Conservation (phyloP, 192 early-diverging fungal genomes). For the Powellomyces hirtus region DNA sequence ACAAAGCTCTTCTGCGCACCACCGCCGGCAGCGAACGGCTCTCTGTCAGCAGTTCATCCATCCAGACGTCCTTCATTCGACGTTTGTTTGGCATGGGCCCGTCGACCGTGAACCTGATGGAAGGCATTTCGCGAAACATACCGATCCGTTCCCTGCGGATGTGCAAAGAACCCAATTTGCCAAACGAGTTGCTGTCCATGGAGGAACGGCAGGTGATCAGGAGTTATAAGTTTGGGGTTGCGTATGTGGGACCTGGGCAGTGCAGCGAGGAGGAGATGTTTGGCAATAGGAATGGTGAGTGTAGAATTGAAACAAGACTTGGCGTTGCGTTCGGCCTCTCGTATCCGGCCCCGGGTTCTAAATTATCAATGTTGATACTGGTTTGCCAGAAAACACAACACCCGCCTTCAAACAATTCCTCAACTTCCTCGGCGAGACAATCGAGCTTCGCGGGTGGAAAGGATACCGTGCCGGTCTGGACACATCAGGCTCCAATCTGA, state of each 20-base stretch:
- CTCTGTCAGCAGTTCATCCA: slow-evolving; percentile 36
- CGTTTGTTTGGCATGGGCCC: slow-evolving; percentile 47
- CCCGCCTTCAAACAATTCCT: slow-evolving; percentile 63
- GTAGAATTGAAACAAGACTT: not conserved
- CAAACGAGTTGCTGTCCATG: slow-evolving; percentile 64
- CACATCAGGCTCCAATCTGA: slow-evolving; percentile 63
- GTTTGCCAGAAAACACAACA: slow-evolving; percentile 32
- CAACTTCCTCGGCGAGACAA: slow-evolving; percentile 67
- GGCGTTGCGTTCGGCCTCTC: not conserved
- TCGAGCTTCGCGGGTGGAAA: slow-evolving; percentile 69
- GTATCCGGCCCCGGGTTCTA: not conserved
- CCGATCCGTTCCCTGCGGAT: slow-evolving; percentile 56
- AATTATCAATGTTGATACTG: not conserved
- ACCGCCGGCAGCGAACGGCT: slow-evolving; percentile 60
- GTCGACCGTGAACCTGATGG: slow-evolving; percentile 49
- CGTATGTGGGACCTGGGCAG: slow-evolving; percentile 65
- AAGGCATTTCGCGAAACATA: slow-evolving; percentile 50
- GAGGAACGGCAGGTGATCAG: slow-evolving; percentile 73
- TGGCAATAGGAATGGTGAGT: slow-evolving; percentile 54
- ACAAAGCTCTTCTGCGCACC: slow-evolving; percentile 52
- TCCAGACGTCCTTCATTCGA: slow-evolving; percentile 43
- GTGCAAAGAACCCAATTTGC: slow-evolving; percentile 57
- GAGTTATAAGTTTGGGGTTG: slow-evolving; percentile 81
- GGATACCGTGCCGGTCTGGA: slow-evolving; percentile 78
- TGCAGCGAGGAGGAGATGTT: slow-evolving; percentile 78